A percentile compares a stretch with the other conserved stretches of the same genome.
phyloP scores from a whole-genome alignment of 345 rosid genomes.

The Ailanthus altissimus region DNA sequence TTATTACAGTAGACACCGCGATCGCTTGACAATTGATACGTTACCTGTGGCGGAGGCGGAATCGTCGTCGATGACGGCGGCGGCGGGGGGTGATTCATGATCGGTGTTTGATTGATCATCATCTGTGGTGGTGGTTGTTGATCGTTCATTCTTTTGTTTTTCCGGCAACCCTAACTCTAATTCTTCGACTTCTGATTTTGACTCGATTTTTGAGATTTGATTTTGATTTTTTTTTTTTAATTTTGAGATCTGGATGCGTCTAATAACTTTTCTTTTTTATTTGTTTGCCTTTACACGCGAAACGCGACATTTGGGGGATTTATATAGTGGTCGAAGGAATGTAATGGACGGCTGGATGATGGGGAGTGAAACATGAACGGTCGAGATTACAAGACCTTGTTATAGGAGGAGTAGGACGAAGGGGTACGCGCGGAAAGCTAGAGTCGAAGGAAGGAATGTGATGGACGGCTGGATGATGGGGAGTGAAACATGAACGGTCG shows the following conservation, averaged over 20 bases:
- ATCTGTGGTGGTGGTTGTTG: constrained; percentile 39
- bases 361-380: background rate
- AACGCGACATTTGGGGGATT: rapidly evolving
- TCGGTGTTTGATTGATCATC: constrained; percentile 50
- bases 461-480: background rate
- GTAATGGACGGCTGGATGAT: constrained; percentile 4
- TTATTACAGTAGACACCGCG: background rate
- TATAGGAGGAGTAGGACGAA: background rate
- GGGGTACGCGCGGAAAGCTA: constrained; percentile 2
- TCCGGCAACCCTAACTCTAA: constrained; percentile 17
- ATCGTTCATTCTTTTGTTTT: constrained; percentile 49
- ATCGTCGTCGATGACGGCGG: constrained; percentile 21
- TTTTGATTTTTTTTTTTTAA: background rate
- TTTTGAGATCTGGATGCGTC: background rate
- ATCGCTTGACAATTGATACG: constrained; percentile 7
- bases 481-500: background rate
- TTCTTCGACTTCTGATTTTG: background rate
- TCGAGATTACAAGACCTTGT: background rate
- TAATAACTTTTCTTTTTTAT: background rate
- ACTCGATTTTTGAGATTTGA: background rate
- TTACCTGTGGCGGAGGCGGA: constrained; percentile 45
- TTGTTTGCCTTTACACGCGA: rapidly evolving
- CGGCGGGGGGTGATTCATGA: constrained; percentile 46
- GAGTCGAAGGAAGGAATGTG: background rate
- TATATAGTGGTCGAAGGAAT: background rate